Percentiles rank a stretch among this genome's conserved stretches.
Evolutionary conservation across 1,284 basidiomycete genomes (phyloP).

Genomic region (Rhodotorula sp.): DNA sequence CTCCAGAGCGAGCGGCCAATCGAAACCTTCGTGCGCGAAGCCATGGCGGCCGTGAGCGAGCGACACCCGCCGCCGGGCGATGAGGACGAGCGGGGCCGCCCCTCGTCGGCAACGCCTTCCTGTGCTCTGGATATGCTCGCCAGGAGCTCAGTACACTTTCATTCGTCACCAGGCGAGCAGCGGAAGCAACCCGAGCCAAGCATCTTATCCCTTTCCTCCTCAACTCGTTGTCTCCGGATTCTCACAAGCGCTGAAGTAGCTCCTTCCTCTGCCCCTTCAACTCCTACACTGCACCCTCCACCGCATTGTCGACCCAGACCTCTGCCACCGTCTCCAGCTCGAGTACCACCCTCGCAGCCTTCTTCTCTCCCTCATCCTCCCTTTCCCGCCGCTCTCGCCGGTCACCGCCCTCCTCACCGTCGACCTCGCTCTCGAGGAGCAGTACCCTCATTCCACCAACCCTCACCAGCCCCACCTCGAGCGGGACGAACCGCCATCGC

Average conservation of each 20-base stretch:
- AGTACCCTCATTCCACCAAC: conserved; percentile 14
- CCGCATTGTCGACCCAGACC: conserved; percentile 1
- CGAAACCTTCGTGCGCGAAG: background rate
- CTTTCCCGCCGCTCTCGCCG: background rate
- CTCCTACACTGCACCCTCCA: background rate
- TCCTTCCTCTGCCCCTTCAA: too few relatives aligned
- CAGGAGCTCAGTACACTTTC: too few relatives aligned
- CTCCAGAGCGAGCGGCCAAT: background rate
- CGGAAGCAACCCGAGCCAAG: too few relatives aligned
- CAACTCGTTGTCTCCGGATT: too few relatives aligned
- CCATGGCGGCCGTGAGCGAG: too few relatives aligned
- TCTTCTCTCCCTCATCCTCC: background rate
- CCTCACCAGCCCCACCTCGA: background rate
- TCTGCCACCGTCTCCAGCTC: conserved; percentile 11
- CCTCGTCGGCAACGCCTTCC: too few relatives aligned
- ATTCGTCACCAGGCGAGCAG: too few relatives aligned
- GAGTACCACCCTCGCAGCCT: background rate
- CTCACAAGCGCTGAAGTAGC: too few relatives aligned
- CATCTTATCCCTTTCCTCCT: too few relatives aligned
- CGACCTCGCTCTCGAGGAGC: background rate
- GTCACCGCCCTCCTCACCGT: background rate
- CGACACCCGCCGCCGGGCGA: too few relatives aligned
- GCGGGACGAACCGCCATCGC: background rate
- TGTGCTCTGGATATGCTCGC: too few relatives aligned
- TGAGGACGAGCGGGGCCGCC: too few relatives aligned